Conservation (phyloP, 208 protist genomes). For the Leishmania tropica region DNA sequence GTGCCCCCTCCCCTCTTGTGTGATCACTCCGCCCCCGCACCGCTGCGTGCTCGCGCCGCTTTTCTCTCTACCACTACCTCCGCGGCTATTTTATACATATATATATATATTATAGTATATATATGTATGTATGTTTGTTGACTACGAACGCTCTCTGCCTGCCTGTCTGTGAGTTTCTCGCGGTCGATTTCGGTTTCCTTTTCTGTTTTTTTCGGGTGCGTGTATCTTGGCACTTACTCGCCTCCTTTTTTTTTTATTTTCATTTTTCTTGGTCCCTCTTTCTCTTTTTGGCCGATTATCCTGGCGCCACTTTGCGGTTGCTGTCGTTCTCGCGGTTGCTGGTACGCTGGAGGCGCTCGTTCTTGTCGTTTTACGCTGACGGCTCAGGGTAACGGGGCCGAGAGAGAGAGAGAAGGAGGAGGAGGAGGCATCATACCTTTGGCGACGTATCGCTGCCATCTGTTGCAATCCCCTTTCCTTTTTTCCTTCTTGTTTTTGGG, state of each 20-base stretch:
- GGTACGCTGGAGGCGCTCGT: background rate
- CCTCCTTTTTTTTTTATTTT: background rate
- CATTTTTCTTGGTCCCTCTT: background rate
- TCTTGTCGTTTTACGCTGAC: background rate
- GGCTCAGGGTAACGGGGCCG: background rate
- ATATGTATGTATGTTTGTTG: too few species aligned
- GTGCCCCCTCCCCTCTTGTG: background rate
- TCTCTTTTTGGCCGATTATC: background rate
- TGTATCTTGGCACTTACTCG: background rate
- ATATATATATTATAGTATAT: too few species aligned
- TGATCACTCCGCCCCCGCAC: background rate
- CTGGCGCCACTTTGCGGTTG: background rate
- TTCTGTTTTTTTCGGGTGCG: background rate
- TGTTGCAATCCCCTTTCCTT: background rate
- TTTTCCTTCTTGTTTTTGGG: background rate
- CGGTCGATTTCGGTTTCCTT: slow-evolving; percentile 9
- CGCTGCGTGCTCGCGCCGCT: background rate
- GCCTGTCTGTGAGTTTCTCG: too few species aligned
- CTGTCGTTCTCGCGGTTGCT: background rate
- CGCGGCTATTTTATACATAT: background rate
- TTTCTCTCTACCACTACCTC: background rate
- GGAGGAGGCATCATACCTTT: background rate
- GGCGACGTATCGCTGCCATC: background rate
- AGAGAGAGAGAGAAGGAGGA: background rate
- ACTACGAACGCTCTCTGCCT: too few species aligned